Evolutionary conservation across 257 asterid genomes (phyloP).

Genomic region (Solanum lycopersicoides): DNA sequence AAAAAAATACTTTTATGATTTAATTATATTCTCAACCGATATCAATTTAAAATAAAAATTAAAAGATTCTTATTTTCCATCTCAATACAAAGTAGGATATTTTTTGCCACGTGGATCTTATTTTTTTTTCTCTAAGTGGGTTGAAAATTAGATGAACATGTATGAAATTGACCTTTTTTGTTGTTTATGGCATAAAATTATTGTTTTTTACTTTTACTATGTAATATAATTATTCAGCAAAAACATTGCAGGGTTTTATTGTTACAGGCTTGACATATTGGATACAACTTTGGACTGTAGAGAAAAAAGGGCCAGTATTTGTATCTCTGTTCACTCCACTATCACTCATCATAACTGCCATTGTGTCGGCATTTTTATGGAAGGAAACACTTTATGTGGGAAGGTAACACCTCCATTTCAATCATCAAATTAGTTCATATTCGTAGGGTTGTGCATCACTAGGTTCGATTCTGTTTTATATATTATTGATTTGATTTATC

Average conservation of each 20-base stretch:
- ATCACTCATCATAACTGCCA: slow-evolving; percentile 41
- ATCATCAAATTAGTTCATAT: neutral
- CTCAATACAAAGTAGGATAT: neutral
- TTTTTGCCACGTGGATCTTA: neutral
- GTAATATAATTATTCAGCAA: neutral
- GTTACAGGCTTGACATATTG: slow-evolving; percentile 49
- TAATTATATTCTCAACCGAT: fast-evolving
- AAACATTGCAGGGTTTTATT: slow-evolving; percentile 42
- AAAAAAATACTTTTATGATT: fast-evolving
- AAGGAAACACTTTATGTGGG: slow-evolving; percentile 41
- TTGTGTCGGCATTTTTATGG: slow-evolving; percentile 40
- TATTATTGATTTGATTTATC: too few relatives aligned
- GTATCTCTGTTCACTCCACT: slow-evolving; percentile 51
- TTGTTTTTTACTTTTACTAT: neutral
- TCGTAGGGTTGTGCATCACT: fast-evolving
- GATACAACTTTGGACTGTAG: slow-evolving; percentile 48
- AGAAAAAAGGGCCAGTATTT: slow-evolving; percentile 60
- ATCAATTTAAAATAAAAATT: neutral
- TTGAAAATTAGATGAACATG: neutral
- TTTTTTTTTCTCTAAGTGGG: neutral
- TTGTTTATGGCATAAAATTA: neutral
- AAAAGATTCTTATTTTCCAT: fast-evolving
- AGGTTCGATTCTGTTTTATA: too few relatives aligned
- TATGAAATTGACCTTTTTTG: neutral
- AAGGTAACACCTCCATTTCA: slow-evolving; percentile 17